Evolutionary conservation across 1,139 yeast genomes (phyloP).

Genomic region (Pichia sp.): DNA sequence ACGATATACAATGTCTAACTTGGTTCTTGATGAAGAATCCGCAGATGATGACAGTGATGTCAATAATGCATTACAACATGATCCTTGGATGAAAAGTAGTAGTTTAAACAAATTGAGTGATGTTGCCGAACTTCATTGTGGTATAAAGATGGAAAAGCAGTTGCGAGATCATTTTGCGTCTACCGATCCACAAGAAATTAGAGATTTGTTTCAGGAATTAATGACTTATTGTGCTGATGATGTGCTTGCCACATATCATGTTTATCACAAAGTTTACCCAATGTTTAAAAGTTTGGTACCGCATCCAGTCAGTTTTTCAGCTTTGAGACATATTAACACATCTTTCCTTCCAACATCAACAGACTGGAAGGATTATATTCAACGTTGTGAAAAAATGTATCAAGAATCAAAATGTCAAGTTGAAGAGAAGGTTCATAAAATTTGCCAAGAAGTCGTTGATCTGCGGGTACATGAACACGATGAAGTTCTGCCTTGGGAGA

Average conservation of each 20-base stretch:
- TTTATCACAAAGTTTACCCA: conserved; percentile 66
- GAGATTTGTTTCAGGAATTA: conserved; percentile 52
- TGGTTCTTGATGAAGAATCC: conserved; percentile 22
- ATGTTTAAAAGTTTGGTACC: conserved; percentile 64
- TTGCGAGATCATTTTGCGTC: conserved; percentile 60
- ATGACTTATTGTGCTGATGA: conserved; percentile 84
- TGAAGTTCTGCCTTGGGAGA: conserved; percentile 33
- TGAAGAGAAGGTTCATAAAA: conserved; percentile 47
- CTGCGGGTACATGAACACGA: conserved; percentile 31
- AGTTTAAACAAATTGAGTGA: conserved; percentile 76
- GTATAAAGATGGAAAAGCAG: conserved; percentile 58
- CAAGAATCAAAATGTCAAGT: conserved; percentile 54
- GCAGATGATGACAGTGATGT: conserved; percentile 17
- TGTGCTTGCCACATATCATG: conserved; percentile 67
- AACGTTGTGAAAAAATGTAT: conserved; percentile 63
- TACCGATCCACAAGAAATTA: conserved; percentile 47
- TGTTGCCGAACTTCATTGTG: conserved; percentile 78
- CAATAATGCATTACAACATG: conserved; percentile 25
- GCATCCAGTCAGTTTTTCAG: conserved; percentile 94
- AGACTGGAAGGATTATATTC: conserved; percentile 67
- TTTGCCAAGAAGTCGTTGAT: conserved; percentile 57
- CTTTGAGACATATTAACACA: conserved; percentile 69
- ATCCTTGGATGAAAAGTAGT: conserved; percentile 79
- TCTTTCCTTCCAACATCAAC: conserved; percentile 73
- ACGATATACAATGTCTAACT: conserved; percentile 14